A percentile compares a stretch with the other conserved stretches of the same genome.
Evolutionary conservation across 371 early-diverging fungal species (phyloP).

Genomic region (Mucor ambiguus): DNA sequence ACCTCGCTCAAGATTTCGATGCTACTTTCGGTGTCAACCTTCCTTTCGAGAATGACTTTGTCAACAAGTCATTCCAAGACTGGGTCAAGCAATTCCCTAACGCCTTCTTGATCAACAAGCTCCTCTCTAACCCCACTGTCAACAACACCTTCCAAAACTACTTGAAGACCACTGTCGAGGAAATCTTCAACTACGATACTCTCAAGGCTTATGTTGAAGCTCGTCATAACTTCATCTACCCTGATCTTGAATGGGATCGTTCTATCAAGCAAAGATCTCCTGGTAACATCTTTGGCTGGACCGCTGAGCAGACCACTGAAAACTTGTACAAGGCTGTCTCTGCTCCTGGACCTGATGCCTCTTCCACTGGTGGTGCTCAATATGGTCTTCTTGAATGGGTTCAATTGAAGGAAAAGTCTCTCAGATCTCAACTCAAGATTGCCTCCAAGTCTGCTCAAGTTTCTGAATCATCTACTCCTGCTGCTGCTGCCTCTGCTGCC

Average conservation of each 20-base stretch:
- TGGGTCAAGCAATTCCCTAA: conserved; percentile 39
- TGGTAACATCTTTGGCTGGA: conserved; percentile 58
- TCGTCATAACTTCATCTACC: conserved; percentile 52
- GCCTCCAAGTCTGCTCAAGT: not conserved
- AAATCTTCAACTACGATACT: conserved; percentile 54
- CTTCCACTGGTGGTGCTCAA: conserved; percentile 41
- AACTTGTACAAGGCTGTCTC: conserved; percentile 46
- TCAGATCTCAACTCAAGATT: conserved; percentile 7
- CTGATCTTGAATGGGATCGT: conserved; percentile 60
- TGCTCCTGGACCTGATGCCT: conserved; percentile 23
- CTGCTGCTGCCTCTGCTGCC: not conserved
- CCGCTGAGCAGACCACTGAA: conserved; percentile 38
- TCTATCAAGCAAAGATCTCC: conserved; percentile 56
- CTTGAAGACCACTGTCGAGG: conserved; percentile 41
- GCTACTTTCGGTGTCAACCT: conserved; percentile 64
- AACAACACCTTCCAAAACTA: conserved; percentile 47
- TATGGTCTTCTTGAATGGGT: conserved; percentile 58
- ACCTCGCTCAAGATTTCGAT: conserved; percentile 58
- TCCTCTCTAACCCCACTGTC: conserved; percentile 45
- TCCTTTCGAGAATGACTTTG: conserved; percentile 29
- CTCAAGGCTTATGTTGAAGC: conserved; percentile 44
- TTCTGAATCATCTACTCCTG: not conserved
- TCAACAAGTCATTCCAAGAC: conserved; percentile 38
- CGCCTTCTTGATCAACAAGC: conserved; percentile 53
- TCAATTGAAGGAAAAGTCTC: conserved; percentile 22